Conservation (phyloP, 768 basidiomycete genomes). For the Rhizopogon vesiculosus region DNA sequence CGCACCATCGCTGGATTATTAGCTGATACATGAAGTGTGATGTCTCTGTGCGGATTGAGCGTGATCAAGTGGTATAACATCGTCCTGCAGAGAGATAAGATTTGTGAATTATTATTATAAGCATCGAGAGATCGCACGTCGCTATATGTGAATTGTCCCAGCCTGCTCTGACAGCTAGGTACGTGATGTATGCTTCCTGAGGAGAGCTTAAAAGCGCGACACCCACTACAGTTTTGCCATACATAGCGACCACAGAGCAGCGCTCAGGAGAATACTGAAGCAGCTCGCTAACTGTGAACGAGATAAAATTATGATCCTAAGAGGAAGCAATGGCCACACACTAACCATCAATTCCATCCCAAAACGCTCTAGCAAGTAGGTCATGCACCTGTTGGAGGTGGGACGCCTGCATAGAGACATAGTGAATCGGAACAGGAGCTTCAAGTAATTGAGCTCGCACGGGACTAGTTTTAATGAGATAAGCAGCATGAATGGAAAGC, state of each 20-base stretch:
- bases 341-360: slow-evolving; percentile 74
- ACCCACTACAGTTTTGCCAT: slow-evolving; percentile 68
- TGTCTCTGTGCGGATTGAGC: slow-evolving; percentile 70
- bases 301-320: slow-evolving; percentile 1
- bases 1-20: slow-evolving; percentile 77
- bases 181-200: slow-evolving; percentile 78
- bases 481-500: background rate
- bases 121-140: slow-evolving; percentile 31
- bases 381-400: slow-evolving; percentile 74
- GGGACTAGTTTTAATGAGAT: slow-evolving; percentile 38
- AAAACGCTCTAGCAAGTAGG: slow-evolving; percentile 62
- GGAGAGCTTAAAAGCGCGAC: slow-evolving; percentile 75
- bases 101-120: background rate
- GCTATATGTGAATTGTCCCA: slow-evolving; percentile 82
- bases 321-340: background rate
- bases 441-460: slow-evolving; percentile 42
- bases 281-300: slow-evolving; percentile 58
- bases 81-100: slow-evolving; percentile 34
- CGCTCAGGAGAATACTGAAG: slow-evolving; percentile 64
- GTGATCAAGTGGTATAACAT: slow-evolving; percentile 77
- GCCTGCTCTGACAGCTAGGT: slow-evolving; percentile 70
- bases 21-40: slow-evolving; percentile 78
- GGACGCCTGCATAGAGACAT: slow-evolving; percentile 49
- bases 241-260: slow-evolving; percentile 72
- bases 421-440: slow-evolving; percentile 51